Base-by-base conservation (phyloP, 2,329 filamentous ascomycete species). In the Venturia oleaginea region DNA sequence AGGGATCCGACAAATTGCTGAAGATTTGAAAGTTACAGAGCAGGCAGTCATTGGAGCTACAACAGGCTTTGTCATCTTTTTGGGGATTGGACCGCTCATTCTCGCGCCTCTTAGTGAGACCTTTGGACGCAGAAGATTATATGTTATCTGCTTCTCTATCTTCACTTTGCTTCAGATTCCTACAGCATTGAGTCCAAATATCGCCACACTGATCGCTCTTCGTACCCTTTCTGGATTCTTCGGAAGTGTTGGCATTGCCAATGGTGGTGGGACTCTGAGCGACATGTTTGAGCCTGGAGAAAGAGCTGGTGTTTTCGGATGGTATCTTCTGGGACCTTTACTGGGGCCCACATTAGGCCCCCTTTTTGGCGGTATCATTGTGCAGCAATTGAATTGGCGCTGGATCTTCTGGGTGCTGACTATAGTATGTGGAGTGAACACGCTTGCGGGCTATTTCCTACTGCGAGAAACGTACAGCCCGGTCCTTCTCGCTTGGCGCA, bases 91-190 rank as follows among this genome's bases (percentile, higher is more conserved):
- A 2, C 75, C 75, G 8, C 68, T 65, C 10, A 55, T 66, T 37
- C 30, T 66, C 22, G 65, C 65, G 13, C 65, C 65, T 27, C 34
- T 67, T 6, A 65, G 62, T 19, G 64, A 67, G 38, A 46, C 59
- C 5, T 66, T 66, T 38, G 65, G 65, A 4, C 43, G 65, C 13
- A 40, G 27, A 30, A 59, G 17, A 8, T 27, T 67, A 17, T 67
- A 65, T 34, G 30, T 67, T 22, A 30, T 51, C 7, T 66, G 57
- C 43, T 90, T 86, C 67, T 70, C 80, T 4, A 77, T 85, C 65
- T 89, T 89, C 71, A 80, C 84, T 64, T 71, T 82, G 1, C 88
- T 85, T 76, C 83, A 83, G 54, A 80, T 90, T 67, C 86, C 84
- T 0, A 88, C 86, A 65, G 88, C 85, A 1, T 75, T 89, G 4